These are phyloP conservation scores for Coniochaeta sp. DNA, from an alignment of 2,329 filamentous ascomycete genomes.

Conservation along the genomic window DNA sequence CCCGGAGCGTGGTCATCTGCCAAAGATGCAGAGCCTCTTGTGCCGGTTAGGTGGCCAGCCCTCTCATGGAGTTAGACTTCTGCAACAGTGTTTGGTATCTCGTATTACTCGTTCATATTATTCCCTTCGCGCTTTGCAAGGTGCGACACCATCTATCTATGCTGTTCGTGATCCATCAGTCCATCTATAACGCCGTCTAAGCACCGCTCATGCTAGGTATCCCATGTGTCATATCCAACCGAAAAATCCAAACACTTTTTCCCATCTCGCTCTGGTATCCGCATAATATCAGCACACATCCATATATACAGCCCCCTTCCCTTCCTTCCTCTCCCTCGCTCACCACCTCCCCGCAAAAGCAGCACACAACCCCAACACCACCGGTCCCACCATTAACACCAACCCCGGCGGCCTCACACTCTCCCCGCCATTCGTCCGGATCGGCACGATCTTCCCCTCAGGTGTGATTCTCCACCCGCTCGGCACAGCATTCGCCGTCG, in stretches of 20 bases:
- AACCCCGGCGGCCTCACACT: neutral
- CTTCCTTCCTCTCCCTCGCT: no score
- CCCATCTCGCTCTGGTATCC: neutral
- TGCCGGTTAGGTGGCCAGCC: no score
- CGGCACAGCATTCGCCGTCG: slow-evolving; percentile 54
- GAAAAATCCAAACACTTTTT: neutral
- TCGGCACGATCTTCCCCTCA: slow-evolving; percentile 71
- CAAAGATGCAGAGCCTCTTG: no score
- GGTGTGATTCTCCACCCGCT: slow-evolving; percentile 75
- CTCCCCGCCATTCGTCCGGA: slow-evolving; percentile 17
- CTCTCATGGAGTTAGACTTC: no score
- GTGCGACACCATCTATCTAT: neutral
- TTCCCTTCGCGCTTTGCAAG: no score
- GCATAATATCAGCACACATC: neutral
- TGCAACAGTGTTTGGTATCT: no score
- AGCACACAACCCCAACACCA: slow-evolving; percentile 1
- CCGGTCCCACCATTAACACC: slow-evolving; percentile 1
- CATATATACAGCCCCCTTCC: neutral
- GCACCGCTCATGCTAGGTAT: neutral
- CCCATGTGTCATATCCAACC: neutral
- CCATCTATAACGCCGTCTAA: slow-evolving; percentile 1
- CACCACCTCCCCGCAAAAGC: slow-evolving; percentile 4
- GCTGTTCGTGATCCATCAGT: neutral
- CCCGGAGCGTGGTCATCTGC: no score
- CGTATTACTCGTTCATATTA: no score